Evolutionary conservation across 768 basidiomycete species (phyloP), one percentile per base, ranked within the genome.

Genomic region (Amanita pseudoporphyria): DNA sequence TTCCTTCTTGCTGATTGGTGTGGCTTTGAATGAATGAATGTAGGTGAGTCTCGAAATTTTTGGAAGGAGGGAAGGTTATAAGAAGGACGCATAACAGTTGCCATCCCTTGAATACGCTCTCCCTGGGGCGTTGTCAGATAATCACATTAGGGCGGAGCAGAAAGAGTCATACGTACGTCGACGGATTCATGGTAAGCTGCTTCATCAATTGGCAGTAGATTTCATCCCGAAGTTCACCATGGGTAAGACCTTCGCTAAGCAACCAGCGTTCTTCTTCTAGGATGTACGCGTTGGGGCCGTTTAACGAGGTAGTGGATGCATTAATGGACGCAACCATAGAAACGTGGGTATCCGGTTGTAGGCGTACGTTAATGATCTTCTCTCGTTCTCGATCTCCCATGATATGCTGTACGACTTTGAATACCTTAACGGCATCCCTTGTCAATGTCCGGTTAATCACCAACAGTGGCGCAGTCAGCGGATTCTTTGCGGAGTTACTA

Each of bases 161-260:
- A 13, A 16, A 19, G 14, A 26, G 18, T 38, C 87, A 57, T 59
- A 91, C 82, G 57, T 59, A 91, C 82, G 82, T 69, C 63, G 74
- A 82, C 9, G 89, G 81, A 62, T 96, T 96, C 37, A 75, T 75
- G 1, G 79, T 88, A 12, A 95, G 69, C 64, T 96, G 94, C 62
- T 96, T 96, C 79, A 94, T 84, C 21, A 89, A 56, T 57, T 96
- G 94, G 59, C 89, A 93, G 57, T 89, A 97, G 44, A 94, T 83
- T 66, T 96, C 94, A 64, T 97, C 94, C 53, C 93, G 70, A 57
- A 96, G 70, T 66, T 95, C 91, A 9, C 84, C 82, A 51, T 91
- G 80, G 2, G 75, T 63, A 32, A 96, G 71, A 2, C 88, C 92
- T 59, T 88, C 82, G 39, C 78, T 73, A 9, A 95, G 71, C 52